phyloP scores from a whole-genome alignment of 768 basidiomycete species.

The Candolleomyces aberdarensis region DNA sequence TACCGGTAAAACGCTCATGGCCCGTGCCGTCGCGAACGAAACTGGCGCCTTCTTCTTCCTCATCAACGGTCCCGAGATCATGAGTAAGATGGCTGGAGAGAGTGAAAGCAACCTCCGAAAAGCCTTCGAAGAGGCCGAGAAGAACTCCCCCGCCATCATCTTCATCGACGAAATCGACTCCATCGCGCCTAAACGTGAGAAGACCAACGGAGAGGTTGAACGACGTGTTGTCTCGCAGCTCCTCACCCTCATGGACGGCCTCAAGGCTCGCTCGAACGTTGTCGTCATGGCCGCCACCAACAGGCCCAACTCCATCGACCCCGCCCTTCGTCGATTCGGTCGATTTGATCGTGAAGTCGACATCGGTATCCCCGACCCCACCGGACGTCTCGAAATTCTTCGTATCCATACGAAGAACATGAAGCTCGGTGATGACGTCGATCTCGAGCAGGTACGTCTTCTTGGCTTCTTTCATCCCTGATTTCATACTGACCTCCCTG shows the following conservation, averaged over 20 bases:
- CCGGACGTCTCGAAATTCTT: slow-evolving; percentile 97
- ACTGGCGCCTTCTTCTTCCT: slow-evolving; percentile 99
- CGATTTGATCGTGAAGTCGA: slow-evolving; percentile 99
- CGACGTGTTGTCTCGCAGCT: slow-evolving; percentile 98
- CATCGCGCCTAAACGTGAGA: slow-evolving; percentile 99
- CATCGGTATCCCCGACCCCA: slow-evolving; percentile 98
- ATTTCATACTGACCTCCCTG: neutral
- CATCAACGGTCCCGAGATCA: slow-evolving; percentile 99
- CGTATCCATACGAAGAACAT: slow-evolving; percentile 99
- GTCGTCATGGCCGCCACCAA: slow-evolving; percentile 99
- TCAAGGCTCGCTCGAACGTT: slow-evolving; percentile 98
- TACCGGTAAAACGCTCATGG: slow-evolving; percentile 99
- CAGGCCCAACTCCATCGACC: slow-evolving; percentile 98
- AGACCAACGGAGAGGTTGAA: slow-evolving; percentile 99
- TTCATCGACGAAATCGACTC: slow-evolving; percentile 99
- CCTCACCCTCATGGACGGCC: slow-evolving; percentile 97
- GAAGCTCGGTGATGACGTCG: slow-evolving; percentile 96
- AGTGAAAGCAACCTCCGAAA: slow-evolving; percentile 96
- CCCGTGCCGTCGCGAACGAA: slow-evolving; percentile 98
- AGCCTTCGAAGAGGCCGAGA: slow-evolving; percentile 99
- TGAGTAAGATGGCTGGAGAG: slow-evolving; percentile 99
- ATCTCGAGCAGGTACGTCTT: slow-evolving; percentile 78
- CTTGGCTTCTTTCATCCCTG: slow-evolving; percentile 8
- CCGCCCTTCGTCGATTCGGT: slow-evolving; percentile 97
- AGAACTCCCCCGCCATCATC: slow-evolving; percentile 99